Evolutionary conservation across 225 moss, liverwort and hornwort genomes (phyloP).

Genomic region (Physcomitrium patens): DNA sequence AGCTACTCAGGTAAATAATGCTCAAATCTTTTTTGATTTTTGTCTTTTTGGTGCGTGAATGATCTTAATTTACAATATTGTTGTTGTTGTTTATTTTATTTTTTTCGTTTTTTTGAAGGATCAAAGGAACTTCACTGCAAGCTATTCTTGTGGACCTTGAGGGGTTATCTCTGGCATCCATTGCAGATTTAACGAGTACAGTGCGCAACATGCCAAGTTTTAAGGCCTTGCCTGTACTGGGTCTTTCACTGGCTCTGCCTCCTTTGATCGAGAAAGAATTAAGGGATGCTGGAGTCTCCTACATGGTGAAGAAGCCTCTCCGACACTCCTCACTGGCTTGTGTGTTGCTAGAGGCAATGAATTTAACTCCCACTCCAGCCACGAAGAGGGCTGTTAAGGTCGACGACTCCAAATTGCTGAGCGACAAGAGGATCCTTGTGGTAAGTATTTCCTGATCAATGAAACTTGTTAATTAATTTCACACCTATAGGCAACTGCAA

Average conservation of each 20-base stretch:
- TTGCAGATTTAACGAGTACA: conserved; percentile 23
- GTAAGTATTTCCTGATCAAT: conserved; percentile 12
- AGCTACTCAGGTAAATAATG: conserved; percentile 25
- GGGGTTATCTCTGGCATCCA: conserved; percentile 22
- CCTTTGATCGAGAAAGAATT: conserved; percentile 24
- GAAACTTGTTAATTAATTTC: neutral
- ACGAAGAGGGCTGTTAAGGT: conserved; percentile 14
- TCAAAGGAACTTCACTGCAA: conserved; percentile 20
- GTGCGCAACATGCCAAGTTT: conserved; percentile 27
- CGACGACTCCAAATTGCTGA: conserved; percentile 28
- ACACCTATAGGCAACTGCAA: neutral
- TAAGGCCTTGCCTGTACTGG: conserved; percentile 30
- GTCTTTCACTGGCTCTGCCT: conserved; percentile 27
- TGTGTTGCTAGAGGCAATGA: conserved; percentile 34
- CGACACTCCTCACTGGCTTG: conserved; percentile 36
- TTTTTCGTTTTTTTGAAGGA: conserved; percentile 24
- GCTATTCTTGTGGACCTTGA: conserved; percentile 37
- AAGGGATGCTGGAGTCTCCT: conserved; percentile 28
- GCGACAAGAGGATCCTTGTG: conserved; percentile 39
- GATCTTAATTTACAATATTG: neutral
- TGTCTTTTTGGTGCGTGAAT: neutral
- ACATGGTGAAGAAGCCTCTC: conserved; percentile 34
- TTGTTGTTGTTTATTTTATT: conserved; percentile 11
- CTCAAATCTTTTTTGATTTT: neutral
- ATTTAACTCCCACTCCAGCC: conserved; percentile 11